Percentiles rank a stretch among this genome's conserved stretches.
phyloP scores from a whole-genome alignment of 2,329 filamentous ascomycete species.

The Annulohypoxylon truncatum region DNA sequence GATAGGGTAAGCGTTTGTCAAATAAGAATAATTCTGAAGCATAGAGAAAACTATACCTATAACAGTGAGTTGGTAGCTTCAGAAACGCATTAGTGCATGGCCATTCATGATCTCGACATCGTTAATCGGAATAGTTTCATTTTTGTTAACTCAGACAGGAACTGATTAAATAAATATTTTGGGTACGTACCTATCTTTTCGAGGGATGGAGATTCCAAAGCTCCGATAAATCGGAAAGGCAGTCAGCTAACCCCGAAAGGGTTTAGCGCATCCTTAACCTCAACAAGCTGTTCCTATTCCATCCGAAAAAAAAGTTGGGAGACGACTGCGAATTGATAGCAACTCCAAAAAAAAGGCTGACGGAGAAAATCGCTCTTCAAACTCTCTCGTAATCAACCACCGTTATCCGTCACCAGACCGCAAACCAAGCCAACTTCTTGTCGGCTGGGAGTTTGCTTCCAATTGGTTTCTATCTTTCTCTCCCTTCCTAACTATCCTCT shows the following conservation, averaged over 20 bases:
- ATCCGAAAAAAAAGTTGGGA: constrained; percentile 46
- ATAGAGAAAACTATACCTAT: neutral
- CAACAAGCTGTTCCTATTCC: constrained; percentile 45
- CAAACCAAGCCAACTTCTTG: constrained; percentile 30
- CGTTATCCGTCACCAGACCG: constrained; percentile 15
- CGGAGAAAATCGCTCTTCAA: constrained; percentile 48
- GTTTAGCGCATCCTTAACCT: constrained; percentile 35
- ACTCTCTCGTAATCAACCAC: constrained; percentile 17
- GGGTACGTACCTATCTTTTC: neutral
- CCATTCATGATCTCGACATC: neutral
- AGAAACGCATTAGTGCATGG: neutral
- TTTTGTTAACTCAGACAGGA: too few relatives aligned
- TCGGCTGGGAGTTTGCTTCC: constrained; percentile 40
- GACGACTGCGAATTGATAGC: constrained; percentile 32
- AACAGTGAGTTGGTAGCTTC: too few relatives aligned
- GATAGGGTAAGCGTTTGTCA: neutral
- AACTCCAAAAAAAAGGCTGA: constrained; percentile 43
- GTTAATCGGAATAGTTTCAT: neutral
- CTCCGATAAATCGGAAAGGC: constrained; percentile 26
- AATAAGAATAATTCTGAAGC: neutral
- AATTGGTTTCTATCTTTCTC: constrained; percentile 11
- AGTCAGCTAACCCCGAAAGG: constrained; percentile 22
- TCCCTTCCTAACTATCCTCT: constrained; percentile 9
- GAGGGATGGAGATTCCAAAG: constrained; percentile 15
- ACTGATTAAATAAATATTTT: neutral